Conservation (phyloP, 2,329 filamentous ascomycete species). For the Trichoderma sp. region DNA sequence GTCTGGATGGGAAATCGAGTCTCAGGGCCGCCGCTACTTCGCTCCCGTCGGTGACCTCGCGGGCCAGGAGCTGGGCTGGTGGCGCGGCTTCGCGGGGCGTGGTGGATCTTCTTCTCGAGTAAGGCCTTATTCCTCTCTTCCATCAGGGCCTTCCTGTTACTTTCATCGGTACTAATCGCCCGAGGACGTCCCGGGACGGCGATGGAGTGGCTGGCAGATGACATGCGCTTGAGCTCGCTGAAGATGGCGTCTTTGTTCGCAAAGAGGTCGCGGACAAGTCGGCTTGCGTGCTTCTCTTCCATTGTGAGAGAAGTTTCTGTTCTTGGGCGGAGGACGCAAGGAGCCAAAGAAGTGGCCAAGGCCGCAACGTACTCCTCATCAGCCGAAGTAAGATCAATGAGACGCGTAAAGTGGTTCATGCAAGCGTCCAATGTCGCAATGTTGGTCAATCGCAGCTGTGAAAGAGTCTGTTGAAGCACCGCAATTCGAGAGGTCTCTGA, state of each 20-base stretch:
- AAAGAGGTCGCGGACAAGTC: conserved; percentile 88
- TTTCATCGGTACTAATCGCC: conserved; percentile 93
- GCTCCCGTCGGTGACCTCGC: conserved; percentile 72
- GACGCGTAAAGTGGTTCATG: conserved; percentile 95
- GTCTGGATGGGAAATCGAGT: conserved; percentile 85
- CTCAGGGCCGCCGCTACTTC: conserved; percentile 70
- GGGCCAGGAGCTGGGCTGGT: conserved; percentile 70
- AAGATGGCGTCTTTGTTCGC: conserved; percentile 95
- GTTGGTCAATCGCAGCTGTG: conserved; percentile 91
- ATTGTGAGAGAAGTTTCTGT: conserved; percentile 87
- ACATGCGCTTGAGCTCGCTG: conserved; percentile 90
- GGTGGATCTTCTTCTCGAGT: conserved; percentile 60
- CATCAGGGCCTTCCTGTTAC: conserved; percentile 89
- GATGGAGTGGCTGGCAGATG: conserved; percentile 65
- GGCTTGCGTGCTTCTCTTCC: conserved; percentile 91
- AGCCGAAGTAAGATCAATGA: conserved; percentile 95
- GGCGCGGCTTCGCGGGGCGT: conserved; percentile 66
- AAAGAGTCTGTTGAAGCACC: conserved; percentile 92
- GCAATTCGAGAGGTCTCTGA: conserved; percentile 79
- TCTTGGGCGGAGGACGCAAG: conserved; percentile 85
- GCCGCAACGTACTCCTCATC: conserved; percentile 80
- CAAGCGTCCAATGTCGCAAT: conserved; percentile 98
- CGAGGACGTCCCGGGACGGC: conserved; percentile 66
- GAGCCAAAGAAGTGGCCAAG: conserved; percentile 74
- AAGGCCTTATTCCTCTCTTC: conserved; percentile 87